Percentiles rank a stretch among this genome's conserved stretches.
Conservation (phyloP, 805 yeast species). For the Naumovozyma baii region DNA sequence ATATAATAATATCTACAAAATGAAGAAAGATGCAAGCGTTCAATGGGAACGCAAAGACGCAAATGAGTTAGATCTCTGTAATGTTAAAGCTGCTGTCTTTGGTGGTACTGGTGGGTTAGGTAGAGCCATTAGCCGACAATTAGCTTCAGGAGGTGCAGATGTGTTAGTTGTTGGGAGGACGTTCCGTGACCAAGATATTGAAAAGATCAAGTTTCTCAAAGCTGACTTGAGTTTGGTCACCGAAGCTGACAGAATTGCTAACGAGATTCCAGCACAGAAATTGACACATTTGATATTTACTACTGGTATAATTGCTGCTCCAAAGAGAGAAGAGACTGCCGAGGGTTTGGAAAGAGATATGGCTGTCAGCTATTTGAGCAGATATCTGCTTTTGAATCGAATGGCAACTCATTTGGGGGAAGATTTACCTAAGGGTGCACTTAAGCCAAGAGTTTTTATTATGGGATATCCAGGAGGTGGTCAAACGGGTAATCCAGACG, state of each 20-base stretch:
- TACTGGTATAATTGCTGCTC: constrained; percentile 33
- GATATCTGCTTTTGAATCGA: constrained; percentile 26
- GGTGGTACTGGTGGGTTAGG: constrained; percentile 38
- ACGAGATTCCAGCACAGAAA: constrained; percentile 13
- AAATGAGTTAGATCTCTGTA: constrained; percentile 1
- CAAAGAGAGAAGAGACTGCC: constrained; percentile 25
- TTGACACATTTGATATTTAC: constrained; percentile 30
- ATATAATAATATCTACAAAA: no score
- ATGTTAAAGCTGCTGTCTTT: constrained; percentile 21
- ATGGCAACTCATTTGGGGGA: constrained; percentile 20
- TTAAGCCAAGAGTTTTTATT: constrained; percentile 29
- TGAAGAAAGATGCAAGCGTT: constrained; percentile 3
- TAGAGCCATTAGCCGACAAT: constrained; percentile 23
- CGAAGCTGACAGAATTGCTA: constrained; percentile 20
- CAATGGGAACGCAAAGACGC: constrained; percentile 2
- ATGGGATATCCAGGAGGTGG: constrained; percentile 35
- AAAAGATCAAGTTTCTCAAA: constrained; percentile 25
- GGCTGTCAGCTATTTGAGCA: constrained; percentile 33
- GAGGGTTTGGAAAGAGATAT: constrained; percentile 34
- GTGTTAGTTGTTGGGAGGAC: constrained; percentile 33
- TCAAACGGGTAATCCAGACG: constrained; percentile 28
- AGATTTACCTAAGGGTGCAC: constrained; percentile 1
- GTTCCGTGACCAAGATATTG: constrained; percentile 23
- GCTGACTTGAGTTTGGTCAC: constrained; percentile 30
- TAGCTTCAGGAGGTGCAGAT: constrained; percentile 24